phyloP scores from a whole-genome alignment of 768 basidiomycete genomes.

The Peribolospora baueri region DNA sequence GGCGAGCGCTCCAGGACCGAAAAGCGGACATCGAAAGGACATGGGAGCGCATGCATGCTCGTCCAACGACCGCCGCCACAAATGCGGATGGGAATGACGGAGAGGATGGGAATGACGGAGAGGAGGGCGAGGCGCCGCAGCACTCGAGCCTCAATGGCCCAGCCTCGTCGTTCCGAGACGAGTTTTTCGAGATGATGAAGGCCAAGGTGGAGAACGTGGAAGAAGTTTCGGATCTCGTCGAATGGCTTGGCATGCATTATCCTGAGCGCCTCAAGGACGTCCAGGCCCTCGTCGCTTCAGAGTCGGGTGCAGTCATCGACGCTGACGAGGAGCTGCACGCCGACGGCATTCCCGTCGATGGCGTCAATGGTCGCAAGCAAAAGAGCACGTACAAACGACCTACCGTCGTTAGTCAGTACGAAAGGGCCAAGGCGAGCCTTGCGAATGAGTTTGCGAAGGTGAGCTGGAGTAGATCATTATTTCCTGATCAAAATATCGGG shows the following conservation, averaged over 20 bases:
- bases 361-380: constrained; percentile 21
- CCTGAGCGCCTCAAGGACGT: constrained; percentile 40
- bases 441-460: constrained; percentile 60
- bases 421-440: constrained; percentile 54
- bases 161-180: constrained; percentile 27
- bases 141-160: constrained; percentile 52
- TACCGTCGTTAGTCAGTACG: constrained; percentile 59
- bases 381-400: constrained; percentile 45
- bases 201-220: constrained; percentile 46
- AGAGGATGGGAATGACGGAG: background rate
- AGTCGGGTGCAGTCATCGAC: constrained; percentile 26
- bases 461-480: constrained; percentile 10
- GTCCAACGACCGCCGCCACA: no score
- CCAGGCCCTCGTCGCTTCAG: constrained; percentile 10
- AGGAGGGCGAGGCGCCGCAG: constrained; percentile 10
- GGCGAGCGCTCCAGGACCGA: constrained; percentile 59
- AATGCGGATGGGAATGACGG: no score
- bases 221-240: constrained; percentile 65
- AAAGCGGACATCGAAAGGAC: constrained; percentile 35
- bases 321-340: constrained; percentile 25
- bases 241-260: constrained; percentile 72
- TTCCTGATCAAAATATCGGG: background rate
- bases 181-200: constrained; percentile 2
- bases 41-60: constrained; percentile 33
- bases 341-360: constrained; percentile 4